Evolutionary conservation across 2,329 filamentous ascomycete genomes (phyloP), one percentile per base, ranked within the genome.

Genomic region (Xylariaceae sp.): DNA sequence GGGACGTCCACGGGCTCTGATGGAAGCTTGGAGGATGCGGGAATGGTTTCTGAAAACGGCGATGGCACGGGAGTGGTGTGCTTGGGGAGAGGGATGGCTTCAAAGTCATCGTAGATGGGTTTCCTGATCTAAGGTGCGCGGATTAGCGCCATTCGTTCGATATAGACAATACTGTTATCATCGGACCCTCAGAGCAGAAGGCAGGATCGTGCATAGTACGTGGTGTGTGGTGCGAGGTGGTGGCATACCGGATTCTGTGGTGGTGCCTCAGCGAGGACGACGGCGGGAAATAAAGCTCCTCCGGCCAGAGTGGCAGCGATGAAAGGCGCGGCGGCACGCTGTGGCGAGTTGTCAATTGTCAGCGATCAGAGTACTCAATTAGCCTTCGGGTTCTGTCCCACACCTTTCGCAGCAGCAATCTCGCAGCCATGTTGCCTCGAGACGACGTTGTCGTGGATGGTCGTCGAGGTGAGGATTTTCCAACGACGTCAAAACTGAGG

Each of bases 21-120:
- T 41, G 64, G 53, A 49, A 51, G 56, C 45, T 50, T 56, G 42
- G 51, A 59, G 11, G 58, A 53, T 36, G 52, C 59, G n/a, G 64
- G 59, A 50, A 63, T 64, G 30, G 63, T 65, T 41, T 64, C 60
- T 39, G 60, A 65, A 64, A 68, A 41, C 62, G 69, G 45, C 57
- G 66, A 60, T 58, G 63, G 51, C 45, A 61, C 56, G 2, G 61
- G 62, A 12, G 54, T 53, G 51, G 47, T 54, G 54, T 51, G 42
- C 47, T 60, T 64, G 6, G 66, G 59, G 11, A 62, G 57, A 60
- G 72, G 64, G 6, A 10, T 36, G 51, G 70, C 64, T 67, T 85
- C 78, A 66, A 75, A 72, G 66, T 85, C 79, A 71, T 92, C 88
- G 78, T 95, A 95, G 72, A 95, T 94, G 57, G 89, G 86, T 68